Conservation (phyloP, 2,329 filamentous ascomycete genomes). For the Aspergillus sp. region DNA sequence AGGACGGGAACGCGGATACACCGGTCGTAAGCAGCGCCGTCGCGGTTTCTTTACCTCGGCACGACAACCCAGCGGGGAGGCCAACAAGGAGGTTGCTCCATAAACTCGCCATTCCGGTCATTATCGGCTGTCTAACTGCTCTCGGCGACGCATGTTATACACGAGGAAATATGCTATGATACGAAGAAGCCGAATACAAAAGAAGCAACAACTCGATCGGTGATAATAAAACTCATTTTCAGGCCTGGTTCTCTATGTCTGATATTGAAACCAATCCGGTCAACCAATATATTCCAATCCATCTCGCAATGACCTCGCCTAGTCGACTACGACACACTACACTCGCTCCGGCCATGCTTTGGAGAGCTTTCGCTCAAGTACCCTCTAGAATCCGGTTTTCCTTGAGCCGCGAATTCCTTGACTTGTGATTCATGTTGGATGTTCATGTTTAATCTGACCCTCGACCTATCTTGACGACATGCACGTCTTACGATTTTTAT, state of each 20-base stretch:
- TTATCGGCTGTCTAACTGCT: not conserved
- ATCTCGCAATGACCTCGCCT: not conserved
- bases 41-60: conserved; percentile 39
- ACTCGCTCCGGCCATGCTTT: conserved; percentile 1
- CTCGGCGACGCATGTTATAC: not conserved
- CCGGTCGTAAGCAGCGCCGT: conserved; percentile 35
- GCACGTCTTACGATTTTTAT: conserved; percentile 8
- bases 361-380: not conserved
- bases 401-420: not conserved
- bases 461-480: conserved; percentile 4
- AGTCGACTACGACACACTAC: not conserved
- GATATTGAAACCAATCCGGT: not conserved
- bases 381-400: conserved; percentile 1
- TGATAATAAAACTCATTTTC: not conserved
- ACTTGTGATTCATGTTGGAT: conserved; percentile 1
- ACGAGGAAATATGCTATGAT: not conserved
- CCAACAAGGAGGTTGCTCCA: conserved; percentile 30
- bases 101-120: conserved; percentile 14
- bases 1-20: conserved; percentile 36
- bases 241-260: not conserved
- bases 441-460: not conserved
- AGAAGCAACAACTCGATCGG: not conserved
- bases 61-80: conserved; percentile 29
- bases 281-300: not conserved
- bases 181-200: not conserved